Evolutionary conservation across 2,329 filamentous ascomycete genomes (phyloP).

Genomic region (Aspergillus hortae): DNA sequence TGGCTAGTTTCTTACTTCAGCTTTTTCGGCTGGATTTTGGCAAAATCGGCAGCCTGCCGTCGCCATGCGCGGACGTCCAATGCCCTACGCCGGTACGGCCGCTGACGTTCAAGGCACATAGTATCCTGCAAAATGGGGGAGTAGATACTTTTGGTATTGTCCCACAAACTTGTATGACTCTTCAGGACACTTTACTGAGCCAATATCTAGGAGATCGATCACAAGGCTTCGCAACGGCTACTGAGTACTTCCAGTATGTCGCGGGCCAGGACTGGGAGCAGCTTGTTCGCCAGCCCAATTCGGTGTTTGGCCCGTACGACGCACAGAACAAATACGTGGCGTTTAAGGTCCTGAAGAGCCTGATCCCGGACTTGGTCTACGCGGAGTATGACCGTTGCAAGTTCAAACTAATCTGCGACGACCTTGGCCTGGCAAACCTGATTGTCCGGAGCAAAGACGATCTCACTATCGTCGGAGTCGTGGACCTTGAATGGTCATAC

Average conservation of each 20-base stretch:
- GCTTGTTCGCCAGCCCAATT: conserved; percentile 34
- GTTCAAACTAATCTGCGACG: conserved; percentile 39
- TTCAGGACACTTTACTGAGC: conserved; percentile 7
- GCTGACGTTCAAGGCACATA: conserved; percentile 32
- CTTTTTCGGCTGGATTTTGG: conserved; percentile 30
- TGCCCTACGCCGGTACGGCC: conserved; percentile 19
- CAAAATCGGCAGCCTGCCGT: conserved; percentile 24
- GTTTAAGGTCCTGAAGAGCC: conserved; percentile 25
- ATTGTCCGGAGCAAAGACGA: conserved; percentile 33
- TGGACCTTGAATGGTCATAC: conserved; percentile 39
- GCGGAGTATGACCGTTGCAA: conserved; percentile 23
- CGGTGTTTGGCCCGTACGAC: conserved; percentile 22
- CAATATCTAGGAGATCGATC: conserved; percentile 19
- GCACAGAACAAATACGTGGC: conserved; percentile 26
- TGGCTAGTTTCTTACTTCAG: conserved; percentile 27
- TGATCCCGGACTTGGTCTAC: conserved; percentile 24
- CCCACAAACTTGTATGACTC: not conserved
- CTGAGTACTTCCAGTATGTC: conserved; percentile 34
- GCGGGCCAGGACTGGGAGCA: conserved; percentile 31
- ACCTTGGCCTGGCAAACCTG: conserved; percentile 36
- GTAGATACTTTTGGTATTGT: conserved; percentile 25
- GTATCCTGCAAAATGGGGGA: conserved; percentile 29
- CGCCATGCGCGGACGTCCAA: conserved; percentile 13
- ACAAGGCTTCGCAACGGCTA: conserved; percentile 26
- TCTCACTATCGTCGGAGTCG: conserved; percentile 32